Evolutionary conservation across 2,329 filamentous ascomycete genomes (phyloP), one percentile per base, ranked within the genome.

Genomic region (Paramyrothecium sp.): DNA sequence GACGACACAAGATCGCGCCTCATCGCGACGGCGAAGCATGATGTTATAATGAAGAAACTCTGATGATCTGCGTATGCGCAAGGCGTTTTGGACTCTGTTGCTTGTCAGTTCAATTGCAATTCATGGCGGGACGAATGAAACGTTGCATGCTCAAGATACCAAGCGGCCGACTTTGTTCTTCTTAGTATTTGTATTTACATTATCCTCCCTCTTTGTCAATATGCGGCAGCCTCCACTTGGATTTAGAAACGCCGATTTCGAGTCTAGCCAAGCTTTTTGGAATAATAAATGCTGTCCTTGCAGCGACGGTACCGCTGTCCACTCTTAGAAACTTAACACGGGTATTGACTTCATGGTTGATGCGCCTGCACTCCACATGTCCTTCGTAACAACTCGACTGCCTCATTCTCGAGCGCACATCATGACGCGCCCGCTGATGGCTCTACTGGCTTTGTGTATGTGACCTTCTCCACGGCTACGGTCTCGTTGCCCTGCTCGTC

Each of bases 381-480:
- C 55, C 52, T 16, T 20, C 51, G 50, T 55, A 56, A 46, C 26
- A 54, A 54, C 57, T 46, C 51, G 50, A 51, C 33, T 59, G 46
- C 57, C 48, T 21, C 57, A 38, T 56, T 13, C 54, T 47, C 44
- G 34, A 16, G 21, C 23, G 22, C 12, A 62, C 49, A 63, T 71
- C 66, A 76, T 80, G 76, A 85, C 68, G 81, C 79, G 54, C 77
- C 73, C 20, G 75, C 77, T 53, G 80, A 77, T 34, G 85, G 81
- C 64, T 86, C 82, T 56, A 87, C 85, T 44, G 88, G 88, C 78
- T 92, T 93, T 66, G 90, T 90, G 73, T 90, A 94, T 53, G 90
- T 92, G 60, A 94, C 89, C 78, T 94, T 94, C 73, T 94, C 90
- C 47, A 94, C 90, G 17, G 88, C 89, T 50, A 94, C 90, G 58